Base-by-base conservation (phyloP, 306 rosid species). In the Pueraria montana region DNA sequence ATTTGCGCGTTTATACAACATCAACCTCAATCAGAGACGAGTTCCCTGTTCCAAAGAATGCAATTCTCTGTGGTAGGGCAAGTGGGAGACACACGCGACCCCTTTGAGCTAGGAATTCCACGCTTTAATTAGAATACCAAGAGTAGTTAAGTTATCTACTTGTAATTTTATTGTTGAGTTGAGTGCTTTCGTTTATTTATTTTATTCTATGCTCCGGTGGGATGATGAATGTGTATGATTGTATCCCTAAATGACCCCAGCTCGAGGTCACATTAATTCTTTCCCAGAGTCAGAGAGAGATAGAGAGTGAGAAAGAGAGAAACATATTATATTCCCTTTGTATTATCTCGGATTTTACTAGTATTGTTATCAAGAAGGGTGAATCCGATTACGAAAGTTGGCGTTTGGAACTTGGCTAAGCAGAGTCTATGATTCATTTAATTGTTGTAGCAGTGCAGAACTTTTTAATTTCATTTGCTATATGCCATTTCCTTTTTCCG, bases 211-310 rank as follows among this genome's bases (percentile, higher is more conserved):
- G 82, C 67, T 69, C 27, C 14, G 62, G 26, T 65, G 58, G 43
- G 72, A 62, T 48, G 68, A 23, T 78, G 80, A 59, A 55, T 69
- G 45, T 59, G 65, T 73, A 82, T 78, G 83, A 58, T 82, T 82
- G 58, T 72, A 40, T 40, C 80, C 59, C 36, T 69, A 5, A 26
- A 85, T 81, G 94, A 84, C 91, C 98, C 86, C 93, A 94, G 53
- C 98, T 94, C 94, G 93, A 88, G 98, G 98, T 91, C 97, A 68
- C 89, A 90, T 94, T 26, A 61, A 61, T 63, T 94, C 94, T 94
- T 94, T 93, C 75, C 84, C 50, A 7, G 34, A 75, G 68, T 82
- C 50, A 7, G 34, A 75, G 68, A 53, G 36, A 74, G 11, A 78
- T 48, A 48, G 48, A 71, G n/a, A 49, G 27, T 1, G 58, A 8